These are phyloP conservation scores for Osmanthus fragrans DNA, from an alignment of 257 asterid genomes.

Conservation along the genomic window DNA sequence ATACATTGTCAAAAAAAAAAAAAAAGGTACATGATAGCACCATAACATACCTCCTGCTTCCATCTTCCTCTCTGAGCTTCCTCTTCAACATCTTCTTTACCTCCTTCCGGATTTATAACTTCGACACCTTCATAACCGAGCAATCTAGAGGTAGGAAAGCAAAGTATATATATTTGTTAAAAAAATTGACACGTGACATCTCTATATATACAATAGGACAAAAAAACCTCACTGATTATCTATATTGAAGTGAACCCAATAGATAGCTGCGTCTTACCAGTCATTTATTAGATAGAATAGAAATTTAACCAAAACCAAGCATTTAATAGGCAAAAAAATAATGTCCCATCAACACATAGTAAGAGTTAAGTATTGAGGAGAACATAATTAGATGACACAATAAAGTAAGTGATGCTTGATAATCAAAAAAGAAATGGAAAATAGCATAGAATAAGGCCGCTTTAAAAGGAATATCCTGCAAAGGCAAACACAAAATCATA, in stretches of 20 bases:
- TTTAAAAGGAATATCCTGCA: too few species aligned
- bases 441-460: too few species aligned
- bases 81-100: constrained; percentile 59
- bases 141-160: constrained; percentile 34
- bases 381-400: not conserved
- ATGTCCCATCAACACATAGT: not conserved
- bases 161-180: not conserved
- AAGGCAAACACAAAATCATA: not conserved
- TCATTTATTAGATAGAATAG: not conserved
- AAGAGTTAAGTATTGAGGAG: not conserved
- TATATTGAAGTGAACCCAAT: not conserved
- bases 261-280: too few species aligned
- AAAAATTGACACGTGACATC: not conserved
- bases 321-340: not conserved
- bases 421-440: too few species aligned
- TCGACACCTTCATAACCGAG: constrained; percentile 65
- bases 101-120: constrained; percentile 69
- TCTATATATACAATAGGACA: not conserved
- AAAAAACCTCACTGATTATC: not conserved
- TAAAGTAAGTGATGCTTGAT: not conserved
- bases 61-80: constrained; percentile 72
- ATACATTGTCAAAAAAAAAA: not conserved
- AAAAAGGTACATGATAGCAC: not conserved
- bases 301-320: constrained; percentile 14
- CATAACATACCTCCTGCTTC: constrained; percentile 44